Evolutionary conservation across 345 rosid genomes (phyloP).

Genomic region (Gossypium anomalum): DNA sequence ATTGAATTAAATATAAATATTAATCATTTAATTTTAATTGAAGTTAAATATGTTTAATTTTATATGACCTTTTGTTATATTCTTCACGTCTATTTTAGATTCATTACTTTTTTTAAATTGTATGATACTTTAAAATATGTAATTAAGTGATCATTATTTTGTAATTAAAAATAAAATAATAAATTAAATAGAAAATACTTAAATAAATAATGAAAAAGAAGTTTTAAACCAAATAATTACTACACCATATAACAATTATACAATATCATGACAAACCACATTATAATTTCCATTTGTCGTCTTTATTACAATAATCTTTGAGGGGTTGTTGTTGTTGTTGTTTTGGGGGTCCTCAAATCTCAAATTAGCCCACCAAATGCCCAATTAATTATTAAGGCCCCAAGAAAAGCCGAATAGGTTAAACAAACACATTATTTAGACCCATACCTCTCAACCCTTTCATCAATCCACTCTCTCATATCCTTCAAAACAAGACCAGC

Average conservation of each 20-base stretch:
- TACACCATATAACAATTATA: background rate
- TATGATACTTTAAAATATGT: no score
- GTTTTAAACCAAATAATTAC: background rate
- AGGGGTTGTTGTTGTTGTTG: background rate
- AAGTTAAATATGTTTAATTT: no score
- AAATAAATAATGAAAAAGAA: no score
- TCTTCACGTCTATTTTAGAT: no score
- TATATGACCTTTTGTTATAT: no score
- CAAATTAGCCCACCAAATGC: background rate
- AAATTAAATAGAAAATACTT: no score
- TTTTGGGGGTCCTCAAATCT: background rate
- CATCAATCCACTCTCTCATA: conserved; percentile 96
- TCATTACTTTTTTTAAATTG: no score
- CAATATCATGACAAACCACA: background rate
- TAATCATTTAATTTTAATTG: no score
- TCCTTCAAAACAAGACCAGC: conserved; percentile 69
- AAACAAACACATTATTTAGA: conserved; percentile 11
- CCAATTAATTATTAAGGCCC: background rate
- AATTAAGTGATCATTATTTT: no score
- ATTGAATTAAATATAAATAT: no score
- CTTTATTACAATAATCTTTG: background rate
- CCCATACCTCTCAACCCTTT: conserved; percentile 64
- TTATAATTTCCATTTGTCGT: background rate
- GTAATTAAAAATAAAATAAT: no score
- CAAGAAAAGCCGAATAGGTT: no score